Base-by-base conservation (phyloP, 202 grass and related monocot genomes). In the Schoenoplectus triqueter region DNA sequence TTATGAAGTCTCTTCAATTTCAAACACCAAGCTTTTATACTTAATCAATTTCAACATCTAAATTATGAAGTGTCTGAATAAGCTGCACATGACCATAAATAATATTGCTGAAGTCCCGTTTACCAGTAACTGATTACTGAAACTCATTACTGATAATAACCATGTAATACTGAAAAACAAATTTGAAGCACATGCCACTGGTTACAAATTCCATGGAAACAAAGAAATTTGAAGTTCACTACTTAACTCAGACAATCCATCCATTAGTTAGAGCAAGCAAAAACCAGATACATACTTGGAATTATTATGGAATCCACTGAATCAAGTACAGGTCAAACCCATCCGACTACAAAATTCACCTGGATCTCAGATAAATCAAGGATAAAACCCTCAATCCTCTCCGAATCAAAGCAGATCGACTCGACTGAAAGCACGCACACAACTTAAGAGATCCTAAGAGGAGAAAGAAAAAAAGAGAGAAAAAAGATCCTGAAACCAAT, bases 401-500 rank as follows among this genome's bases (percentile, higher is more conserved):
- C 47, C 9, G 21, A 57, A 40, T 19, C 47, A 66, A 20, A 70
- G 14, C 6, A 83, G 63, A 83, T 68, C 47, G 7, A 54, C 48
- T 83, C 3, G 7, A 83, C n/a, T 82, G 2, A 13, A 65, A 81
- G 40, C 44, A 0, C 44, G 17, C 44, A 51, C 47, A 49, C 47
- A 49, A 49, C 47, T 49, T 31, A 65, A 2, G 40, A 83, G 31
- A 50, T 54, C 1, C 8, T 13, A 56, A 69, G 31, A 69, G 67
- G 67, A n/a, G 3, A 64, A 44, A 3, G 13, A 66, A 66, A 69
- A 0, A 51, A 79, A 82, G 18, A 82, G 69, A 79, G 57, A 86
- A 21, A 57, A 57, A 1, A 10, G 56, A 90, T 89, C 69, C 15
- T 6, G 77, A 0, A 15, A 55, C 5, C 39, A 78, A 85, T 51